Evolutionary conservation across 805 yeast species (phyloP).

Genomic region (Kodamaea leandrae): DNA sequence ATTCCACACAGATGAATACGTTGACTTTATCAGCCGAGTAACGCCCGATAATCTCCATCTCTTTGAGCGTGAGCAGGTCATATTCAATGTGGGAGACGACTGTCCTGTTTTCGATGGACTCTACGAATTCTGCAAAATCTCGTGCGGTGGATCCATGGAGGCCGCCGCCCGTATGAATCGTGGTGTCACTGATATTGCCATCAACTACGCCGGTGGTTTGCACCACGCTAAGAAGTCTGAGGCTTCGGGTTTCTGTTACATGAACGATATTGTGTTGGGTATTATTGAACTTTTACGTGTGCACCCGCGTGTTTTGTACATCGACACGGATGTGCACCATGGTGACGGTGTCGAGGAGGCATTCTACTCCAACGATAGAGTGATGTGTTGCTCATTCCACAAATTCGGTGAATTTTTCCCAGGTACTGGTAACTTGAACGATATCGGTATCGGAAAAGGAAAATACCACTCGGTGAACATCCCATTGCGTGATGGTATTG

Average conservation of each 20-base stretch:
- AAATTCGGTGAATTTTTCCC: constrained; percentile 30
- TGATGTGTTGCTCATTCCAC: constrained; percentile 28
- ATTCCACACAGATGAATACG: constrained; percentile 22
- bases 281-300: constrained; percentile 26
- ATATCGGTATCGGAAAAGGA: constrained; percentile 28
- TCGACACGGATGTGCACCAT: constrained; percentile 29
- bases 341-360: constrained; percentile 31
- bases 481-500: constrained; percentile 29
- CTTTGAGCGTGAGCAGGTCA: constrained; percentile 26
- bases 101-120: constrained; percentile 29
- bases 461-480: constrained; percentile 27
- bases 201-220: constrained; percentile 28
- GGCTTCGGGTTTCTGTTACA: constrained; percentile 27
- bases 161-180: constrained; percentile 27
- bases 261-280: constrained; percentile 27
- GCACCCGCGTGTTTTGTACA: constrained; percentile 27
- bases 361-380: constrained; percentile 26
- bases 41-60: constrained; percentile 26
- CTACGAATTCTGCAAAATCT: constrained; percentile 25
- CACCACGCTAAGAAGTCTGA: constrained; percentile 29
- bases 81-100: constrained; percentile 27
- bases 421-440: constrained; percentile 29
- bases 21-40: constrained; percentile 20
- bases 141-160: constrained; percentile 29
- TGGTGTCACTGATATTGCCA: constrained; percentile 26